phyloP scores from a whole-genome alignment of 2,329 filamentous ascomycete genomes.

The Claviceps sorghi region DNA sequence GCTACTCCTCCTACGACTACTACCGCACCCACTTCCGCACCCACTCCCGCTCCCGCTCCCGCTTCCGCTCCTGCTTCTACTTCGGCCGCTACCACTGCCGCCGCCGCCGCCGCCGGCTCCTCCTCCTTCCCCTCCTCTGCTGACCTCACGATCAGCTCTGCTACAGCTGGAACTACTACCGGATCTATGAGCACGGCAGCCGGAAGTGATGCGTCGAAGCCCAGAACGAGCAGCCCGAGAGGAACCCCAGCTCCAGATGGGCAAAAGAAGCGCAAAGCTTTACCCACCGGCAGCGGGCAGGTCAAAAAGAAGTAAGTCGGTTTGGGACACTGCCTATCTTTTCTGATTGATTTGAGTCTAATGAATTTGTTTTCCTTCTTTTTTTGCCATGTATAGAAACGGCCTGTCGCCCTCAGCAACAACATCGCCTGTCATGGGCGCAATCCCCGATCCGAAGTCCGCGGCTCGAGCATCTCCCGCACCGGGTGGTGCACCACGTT shows the following conservation, averaged over 20 bases:
- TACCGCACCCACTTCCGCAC: background rate
- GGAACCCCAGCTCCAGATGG: conserved; percentile 53
- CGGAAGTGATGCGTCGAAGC: conserved; percentile 36
- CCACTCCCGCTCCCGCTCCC: background rate
- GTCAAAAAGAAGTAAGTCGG: conserved; percentile 60
- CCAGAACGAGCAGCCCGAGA: conserved; percentile 48
- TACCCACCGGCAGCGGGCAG: conserved; percentile 50
- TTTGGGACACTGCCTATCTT: background rate
- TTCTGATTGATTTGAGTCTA: background rate
- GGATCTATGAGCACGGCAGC: conserved; percentile 48
- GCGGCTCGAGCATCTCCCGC: conserved; percentile 43
- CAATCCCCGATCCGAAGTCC: conserved; percentile 47
- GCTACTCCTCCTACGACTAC: background rate
- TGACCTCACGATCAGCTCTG: background rate
- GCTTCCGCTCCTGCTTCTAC: background rate
- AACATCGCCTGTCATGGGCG: conserved; percentile 61
- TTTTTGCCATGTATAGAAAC: conserved; percentile 12
- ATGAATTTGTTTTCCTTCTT: background rate
- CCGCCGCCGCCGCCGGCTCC: background rate
- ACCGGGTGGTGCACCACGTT: conserved; percentile 40
- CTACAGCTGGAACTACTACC: background rate
- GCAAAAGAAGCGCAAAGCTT: conserved; percentile 58
- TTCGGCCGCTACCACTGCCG: background rate
- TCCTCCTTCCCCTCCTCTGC: background rate
- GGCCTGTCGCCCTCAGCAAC: conserved; percentile 54